A percentile compares a stretch with the other conserved stretches of the same genome.
These are phyloP conservation scores for Posidonia australis DNA, from an alignment of 106 monocot species.

Conservation along the genomic window DNA sequence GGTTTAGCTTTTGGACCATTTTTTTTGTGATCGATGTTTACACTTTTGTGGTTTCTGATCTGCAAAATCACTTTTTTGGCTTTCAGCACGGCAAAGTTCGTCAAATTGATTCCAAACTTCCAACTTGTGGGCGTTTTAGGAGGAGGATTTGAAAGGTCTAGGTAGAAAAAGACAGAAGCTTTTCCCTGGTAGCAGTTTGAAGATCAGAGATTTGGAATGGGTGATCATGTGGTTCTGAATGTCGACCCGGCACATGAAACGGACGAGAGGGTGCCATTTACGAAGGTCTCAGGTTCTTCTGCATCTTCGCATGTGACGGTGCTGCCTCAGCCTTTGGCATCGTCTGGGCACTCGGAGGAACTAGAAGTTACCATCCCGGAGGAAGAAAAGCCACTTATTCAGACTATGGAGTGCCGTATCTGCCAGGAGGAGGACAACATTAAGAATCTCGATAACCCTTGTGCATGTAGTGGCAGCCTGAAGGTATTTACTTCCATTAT, in stretches of 20 bases:
- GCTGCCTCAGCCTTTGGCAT: neutral
- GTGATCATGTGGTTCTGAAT: conserved; percentile 31
- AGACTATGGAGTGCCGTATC: conserved; percentile 70
- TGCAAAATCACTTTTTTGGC: too few species aligned
- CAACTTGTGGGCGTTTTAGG: too few species aligned
- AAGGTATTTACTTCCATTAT: conserved; percentile 29
- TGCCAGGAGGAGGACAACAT: conserved; percentile 94
- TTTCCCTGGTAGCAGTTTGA: neutral
- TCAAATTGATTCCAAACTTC: too few species aligned
- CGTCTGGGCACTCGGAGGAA: neutral
- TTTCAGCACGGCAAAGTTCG: too few species aligned
- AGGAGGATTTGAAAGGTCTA: neutral
- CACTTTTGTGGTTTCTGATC: too few species aligned
- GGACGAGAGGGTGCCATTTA: neutral
- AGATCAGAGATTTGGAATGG: too few species aligned
- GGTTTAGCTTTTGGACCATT: too few species aligned
- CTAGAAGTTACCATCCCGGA: conserved; percentile 7
- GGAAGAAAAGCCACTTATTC: conserved; percentile 73
- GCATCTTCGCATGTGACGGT: neutral
- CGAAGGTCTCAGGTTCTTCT: conserved; percentile 1
- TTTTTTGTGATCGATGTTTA: too few species aligned
- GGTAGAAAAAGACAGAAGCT: neutral
- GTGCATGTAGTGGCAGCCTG: conserved; percentile 86
- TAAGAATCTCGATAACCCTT: conserved; percentile 78
- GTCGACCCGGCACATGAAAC: conserved; percentile 17